Conservation (phyloP, 2,329 filamentous ascomycete genomes). For the Arachnopeziza araneosa region DNA sequence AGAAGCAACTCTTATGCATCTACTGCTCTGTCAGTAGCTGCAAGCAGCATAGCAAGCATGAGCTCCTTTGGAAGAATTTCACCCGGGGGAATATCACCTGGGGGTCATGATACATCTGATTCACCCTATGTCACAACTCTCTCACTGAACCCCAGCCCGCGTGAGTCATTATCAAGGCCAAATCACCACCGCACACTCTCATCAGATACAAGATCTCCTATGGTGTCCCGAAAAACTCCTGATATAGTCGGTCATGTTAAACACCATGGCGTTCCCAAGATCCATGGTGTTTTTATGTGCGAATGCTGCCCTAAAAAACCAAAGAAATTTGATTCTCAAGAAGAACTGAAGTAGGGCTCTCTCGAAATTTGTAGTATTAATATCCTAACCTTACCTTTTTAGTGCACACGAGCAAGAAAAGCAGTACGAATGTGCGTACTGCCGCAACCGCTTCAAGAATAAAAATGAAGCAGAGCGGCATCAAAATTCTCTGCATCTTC, state of each 20-base stretch:
- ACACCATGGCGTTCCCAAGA: constrained; percentile 43
- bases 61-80: constrained; percentile 56
- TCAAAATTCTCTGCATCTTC: constrained; percentile 89
- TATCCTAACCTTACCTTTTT: constrained; percentile 24
- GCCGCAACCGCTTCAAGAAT: constrained; percentile 95
- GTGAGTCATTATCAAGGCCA: constrained; percentile 30
- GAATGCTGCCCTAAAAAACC: constrained; percentile 97
- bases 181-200: constrained; percentile 30
- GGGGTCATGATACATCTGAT: constrained; percentile 35
- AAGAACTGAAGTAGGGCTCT: constrained; percentile 71
- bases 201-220: constrained; percentile 35
- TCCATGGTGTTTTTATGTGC: constrained; percentile 65
- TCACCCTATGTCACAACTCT: constrained; percentile 47
- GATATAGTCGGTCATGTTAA: constrained; percentile 33
- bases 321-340: constrained; percentile 83
- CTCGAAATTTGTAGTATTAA: not conserved
- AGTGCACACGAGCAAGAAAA: constrained; percentile 91
- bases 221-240: constrained; percentile 42
- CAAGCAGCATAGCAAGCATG: constrained; percentile 61
- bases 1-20: constrained; percentile 59
- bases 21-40: constrained; percentile 47
- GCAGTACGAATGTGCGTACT: constrained; percentile 90
- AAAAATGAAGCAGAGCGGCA: constrained; percentile 97
- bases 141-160: constrained; percentile 34
- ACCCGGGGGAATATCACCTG: constrained; percentile 50